Percentiles rank a stretch among this genome's conserved stretches.
Conservation (phyloP, 306 rosid genomes). For the Rosa chinensis region DNA sequence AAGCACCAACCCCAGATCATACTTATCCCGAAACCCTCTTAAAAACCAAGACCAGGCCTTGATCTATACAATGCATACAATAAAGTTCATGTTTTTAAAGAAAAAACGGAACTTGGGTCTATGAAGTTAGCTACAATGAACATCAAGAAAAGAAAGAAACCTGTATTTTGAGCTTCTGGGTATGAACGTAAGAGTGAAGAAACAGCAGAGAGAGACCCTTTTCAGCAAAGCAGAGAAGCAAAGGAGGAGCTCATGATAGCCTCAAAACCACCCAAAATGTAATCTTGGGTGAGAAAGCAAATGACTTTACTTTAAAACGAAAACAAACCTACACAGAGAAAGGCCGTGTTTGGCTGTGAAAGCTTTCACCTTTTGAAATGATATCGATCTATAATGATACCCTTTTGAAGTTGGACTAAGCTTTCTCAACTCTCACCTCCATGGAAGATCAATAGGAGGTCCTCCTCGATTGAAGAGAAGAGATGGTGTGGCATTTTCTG, state of each 20-base stretch:
- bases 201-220: slow-evolving; percentile 22
- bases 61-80: slow-evolving; percentile 34
- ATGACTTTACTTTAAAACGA: slow-evolving; percentile 28
- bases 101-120: slow-evolving; percentile 6
- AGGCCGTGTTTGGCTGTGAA: slow-evolving; percentile 23
- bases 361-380: slow-evolving; percentile 24
- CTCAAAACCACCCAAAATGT: slow-evolving; percentile 34
- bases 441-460: slow-evolving; percentile 44
- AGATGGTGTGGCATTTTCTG: slow-evolving; percentile 66
- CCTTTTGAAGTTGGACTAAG: slow-evolving; percentile 17
- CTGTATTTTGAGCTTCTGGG: slow-evolving; percentile 39
- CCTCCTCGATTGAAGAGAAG: slow-evolving; percentile 94
- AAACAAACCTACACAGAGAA: not conserved
- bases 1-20: slow-evolving; percentile 18
- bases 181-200: slow-evolving; percentile 30
- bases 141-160: slow-evolving; percentile 37
- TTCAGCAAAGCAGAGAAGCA: slow-evolving; percentile 30
- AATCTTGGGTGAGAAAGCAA: slow-evolving; percentile 26
- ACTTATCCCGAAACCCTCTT: slow-evolving; percentile 18
- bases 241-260: slow-evolving; percentile 31
- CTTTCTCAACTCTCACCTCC: slow-evolving; percentile 23
- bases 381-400: slow-evolving; percentile 18
- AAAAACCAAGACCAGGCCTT: slow-evolving; percentile 26
- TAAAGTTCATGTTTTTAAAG: not conserved
- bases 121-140: slow-evolving; percentile 15